Conservation (phyloP, 208 protist genomes). For the Leishmania aethiopica region DNA sequence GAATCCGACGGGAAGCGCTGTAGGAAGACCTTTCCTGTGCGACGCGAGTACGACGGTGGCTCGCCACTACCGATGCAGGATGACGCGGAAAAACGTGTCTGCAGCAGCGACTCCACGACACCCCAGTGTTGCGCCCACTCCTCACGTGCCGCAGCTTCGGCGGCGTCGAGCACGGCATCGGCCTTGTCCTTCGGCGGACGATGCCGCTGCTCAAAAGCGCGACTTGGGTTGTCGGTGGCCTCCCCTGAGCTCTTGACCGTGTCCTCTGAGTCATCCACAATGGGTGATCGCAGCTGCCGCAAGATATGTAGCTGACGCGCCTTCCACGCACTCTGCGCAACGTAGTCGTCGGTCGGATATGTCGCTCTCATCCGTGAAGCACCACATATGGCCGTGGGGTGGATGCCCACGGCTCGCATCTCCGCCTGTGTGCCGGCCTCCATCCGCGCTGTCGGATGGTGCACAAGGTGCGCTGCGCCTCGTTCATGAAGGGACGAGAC, state of each 20-base stretch:
- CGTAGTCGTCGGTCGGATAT: slow-evolving; percentile 53
- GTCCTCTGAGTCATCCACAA: slow-evolving; percentile 8
- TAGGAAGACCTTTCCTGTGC: background rate
- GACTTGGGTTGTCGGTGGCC: background rate
- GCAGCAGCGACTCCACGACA: slow-evolving; percentile 62
- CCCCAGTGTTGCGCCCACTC: slow-evolving; percentile 73
- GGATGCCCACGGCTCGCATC: background rate
- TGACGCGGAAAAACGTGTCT: slow-evolving; percentile 44
- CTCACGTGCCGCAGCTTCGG: slow-evolving; percentile 25
- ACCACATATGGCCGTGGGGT: background rate
- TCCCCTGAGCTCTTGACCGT: background rate
- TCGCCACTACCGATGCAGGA: slow-evolving; percentile 13
- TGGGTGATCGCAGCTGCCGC: slow-evolving; percentile 27
- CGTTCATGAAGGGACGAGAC: background rate
- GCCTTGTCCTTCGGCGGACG: background rate
- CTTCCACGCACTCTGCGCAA: slow-evolving; percentile 66
- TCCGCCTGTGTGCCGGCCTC: slow-evolving; percentile 7
- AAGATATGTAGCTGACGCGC: slow-evolving; percentile 56
- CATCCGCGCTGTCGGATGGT: background rate
- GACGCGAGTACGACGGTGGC: background rate
- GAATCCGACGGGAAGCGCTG: background rate
- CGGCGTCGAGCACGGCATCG: slow-evolving; percentile 19
- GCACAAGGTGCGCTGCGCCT: background rate
- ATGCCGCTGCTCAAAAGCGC: background rate
- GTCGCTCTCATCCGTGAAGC: background rate